Percentiles rank a stretch among this genome's conserved stretches.
These are phyloP conservation scores for Trypanosomatidae sp. DNA, from an alignment of 208 protist species.

Conservation along the genomic window DNA sequence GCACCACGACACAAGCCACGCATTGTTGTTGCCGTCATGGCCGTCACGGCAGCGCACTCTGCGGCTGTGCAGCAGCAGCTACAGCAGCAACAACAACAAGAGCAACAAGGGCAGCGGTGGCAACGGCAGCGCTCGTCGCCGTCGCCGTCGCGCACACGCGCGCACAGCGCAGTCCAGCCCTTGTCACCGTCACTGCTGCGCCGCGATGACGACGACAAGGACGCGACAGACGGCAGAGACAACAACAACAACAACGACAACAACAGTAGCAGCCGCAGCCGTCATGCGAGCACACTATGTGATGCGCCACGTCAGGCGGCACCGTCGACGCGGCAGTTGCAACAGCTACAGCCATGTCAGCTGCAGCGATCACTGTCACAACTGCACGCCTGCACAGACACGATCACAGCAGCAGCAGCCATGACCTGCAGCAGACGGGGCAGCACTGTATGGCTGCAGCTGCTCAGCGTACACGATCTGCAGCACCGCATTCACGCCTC, in stretches of 20 bases:
- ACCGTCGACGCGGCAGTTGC: not conserved
- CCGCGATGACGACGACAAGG: not conserved
- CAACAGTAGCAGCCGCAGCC: too few relatives aligned
- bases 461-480: constrained; percentile 48
- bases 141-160: too few relatives aligned
- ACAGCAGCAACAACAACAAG: too few relatives aligned
- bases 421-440: not conserved
- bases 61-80: constrained; percentile 35
- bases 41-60: constrained; percentile 51
- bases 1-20: constrained; percentile 6
- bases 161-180: too few relatives aligned
- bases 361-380: too few relatives aligned
- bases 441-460: constrained; percentile 42
- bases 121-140: too few relatives aligned
- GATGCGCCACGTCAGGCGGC: not conserved
- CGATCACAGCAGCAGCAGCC: too few relatives aligned
- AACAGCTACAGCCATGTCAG: too few relatives aligned
- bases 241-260: constrained; percentile 2
- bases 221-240: not conserved
- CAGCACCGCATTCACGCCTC: constrained; percentile 71
- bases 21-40: constrained; percentile 50
- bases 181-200: too few relatives aligned
- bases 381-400: too few relatives aligned
- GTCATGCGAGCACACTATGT: not conserved
- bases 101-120: too few relatives aligned